Evolutionary conservation across 2,329 filamentous ascomycete species (phyloP).

Genomic region (Dendrostoma leiphaemia): DNA sequence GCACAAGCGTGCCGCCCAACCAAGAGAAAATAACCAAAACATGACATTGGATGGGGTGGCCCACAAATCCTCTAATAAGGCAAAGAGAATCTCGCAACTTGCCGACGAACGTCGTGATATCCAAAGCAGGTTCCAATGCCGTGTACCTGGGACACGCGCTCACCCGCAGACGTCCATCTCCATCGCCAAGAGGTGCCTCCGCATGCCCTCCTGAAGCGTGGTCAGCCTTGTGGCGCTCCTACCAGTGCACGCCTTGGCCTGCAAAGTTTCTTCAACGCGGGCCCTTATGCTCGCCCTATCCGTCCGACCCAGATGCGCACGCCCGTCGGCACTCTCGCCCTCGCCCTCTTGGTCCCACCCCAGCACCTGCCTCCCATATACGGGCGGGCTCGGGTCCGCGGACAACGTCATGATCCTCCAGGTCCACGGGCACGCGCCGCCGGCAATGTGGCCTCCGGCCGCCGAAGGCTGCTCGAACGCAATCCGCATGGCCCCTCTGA

Average conservation of each 20-base stretch:
- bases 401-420: conserved; percentile 37
- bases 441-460: conserved; percentile 33
- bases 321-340: neutral
- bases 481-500: conserved; percentile 32
- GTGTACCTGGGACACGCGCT: neutral
- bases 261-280: neutral
- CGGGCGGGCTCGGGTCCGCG: conserved; percentile 18
- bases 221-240: neutral
- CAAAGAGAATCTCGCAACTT: neutral
- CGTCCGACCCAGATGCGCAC: neutral
- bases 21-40: neutral
- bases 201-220: conserved; percentile 12
- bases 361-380: conserved; percentile 20
- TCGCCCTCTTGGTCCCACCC: conserved; percentile 14
- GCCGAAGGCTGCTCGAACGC: conserved; percentile 28
- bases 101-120: neutral
- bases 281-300: neutral
- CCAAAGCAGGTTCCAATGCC: neutral
- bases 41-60: neutral
- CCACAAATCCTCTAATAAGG: neutral
- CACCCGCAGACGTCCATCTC: conserved; percentile 6
- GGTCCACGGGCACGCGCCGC: conserved; percentile 20
- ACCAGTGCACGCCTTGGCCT: neutral
- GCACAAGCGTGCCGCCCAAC: no score
- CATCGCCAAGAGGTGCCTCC: conserved; percentile 10